phyloP scores from a whole-genome alignment of 495 filamentous ascomycete species.

The Cercophora sp. region DNA sequence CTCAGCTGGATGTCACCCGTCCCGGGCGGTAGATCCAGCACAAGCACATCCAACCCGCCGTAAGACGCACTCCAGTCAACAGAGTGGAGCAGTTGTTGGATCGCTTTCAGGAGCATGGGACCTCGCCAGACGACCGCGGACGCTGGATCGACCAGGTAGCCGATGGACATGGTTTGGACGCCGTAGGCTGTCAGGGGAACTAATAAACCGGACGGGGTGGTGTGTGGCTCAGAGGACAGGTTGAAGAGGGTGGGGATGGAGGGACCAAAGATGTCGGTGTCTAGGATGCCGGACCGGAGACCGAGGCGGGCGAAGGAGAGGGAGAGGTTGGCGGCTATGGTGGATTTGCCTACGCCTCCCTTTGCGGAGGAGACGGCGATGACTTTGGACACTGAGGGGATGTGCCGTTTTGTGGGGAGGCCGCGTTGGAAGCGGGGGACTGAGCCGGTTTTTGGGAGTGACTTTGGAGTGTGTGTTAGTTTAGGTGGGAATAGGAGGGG shows the following conservation, averaged over 20 bases:
- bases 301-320: slow-evolving; percentile 79
- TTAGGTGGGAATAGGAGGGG: not conserved
- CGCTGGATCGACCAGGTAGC: slow-evolving; percentile 76
- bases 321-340: slow-evolving; percentile 85
- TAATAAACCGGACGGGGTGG: slow-evolving; percentile 70
- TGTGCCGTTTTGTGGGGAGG: slow-evolving; percentile 72
- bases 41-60: slow-evolving; percentile 66
- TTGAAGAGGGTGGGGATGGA: slow-evolving; percentile 88
- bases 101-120: slow-evolving; percentile 94
- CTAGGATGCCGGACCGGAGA: slow-evolving; percentile 78
- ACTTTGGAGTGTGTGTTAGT: slow-evolving; percentile 52
- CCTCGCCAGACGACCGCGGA: slow-evolving; percentile 90
- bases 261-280: slow-evolving; percentile 95
- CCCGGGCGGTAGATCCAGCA: slow-evolving; percentile 89
- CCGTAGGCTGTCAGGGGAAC: slow-evolving; percentile 92
- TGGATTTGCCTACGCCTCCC: slow-evolving; percentile 94
- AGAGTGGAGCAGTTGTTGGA: slow-evolving; percentile 91
- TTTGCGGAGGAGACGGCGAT: slow-evolving; percentile 94
- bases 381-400: slow-evolving; percentile 78
- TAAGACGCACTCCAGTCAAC: slow-evolving; percentile 69
- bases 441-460: slow-evolving; percentile 71
- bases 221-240: slow-evolving; percentile 62
- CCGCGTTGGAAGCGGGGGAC: slow-evolving; percentile 81
- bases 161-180: slow-evolving; percentile 97
- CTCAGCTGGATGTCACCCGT: slow-evolving; percentile 94